Evolutionary conservation across 257 asterid species (phyloP).

Genomic region (Scutellaria baicalensis): DNA sequence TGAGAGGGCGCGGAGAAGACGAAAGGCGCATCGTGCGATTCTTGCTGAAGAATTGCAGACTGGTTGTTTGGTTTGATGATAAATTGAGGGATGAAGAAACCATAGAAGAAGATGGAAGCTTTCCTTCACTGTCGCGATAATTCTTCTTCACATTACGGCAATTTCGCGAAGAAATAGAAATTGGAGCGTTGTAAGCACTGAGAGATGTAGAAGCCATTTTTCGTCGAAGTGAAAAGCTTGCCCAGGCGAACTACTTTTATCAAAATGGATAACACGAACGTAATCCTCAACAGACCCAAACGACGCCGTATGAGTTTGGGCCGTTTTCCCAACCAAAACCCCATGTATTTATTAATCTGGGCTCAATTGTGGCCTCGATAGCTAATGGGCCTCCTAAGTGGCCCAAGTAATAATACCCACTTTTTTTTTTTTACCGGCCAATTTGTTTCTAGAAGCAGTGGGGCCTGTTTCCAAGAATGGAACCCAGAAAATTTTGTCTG

Average conservation of each 20-base stretch:
- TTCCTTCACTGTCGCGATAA: constrained; percentile 9
- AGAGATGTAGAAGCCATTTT: constrained; percentile 47
- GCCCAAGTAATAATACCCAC: too few species aligned
- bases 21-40: constrained; percentile 18
- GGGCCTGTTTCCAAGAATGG: too few species aligned
- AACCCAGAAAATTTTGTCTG: too few species aligned
- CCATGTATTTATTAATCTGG: neutral
- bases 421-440: too few species aligned
- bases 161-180: constrained; percentile 20
- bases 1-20: constrained; percentile 50
- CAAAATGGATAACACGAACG: constrained; percentile 23
- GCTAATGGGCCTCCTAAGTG: too few species aligned
- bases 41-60: constrained; percentile 28
- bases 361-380: neutral
- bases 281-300: constrained; percentile 12
- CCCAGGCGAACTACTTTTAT: neutral
- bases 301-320: constrained; percentile 11
- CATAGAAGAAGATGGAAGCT: constrained; percentile 20
- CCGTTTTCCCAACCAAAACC: neutral
- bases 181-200: constrained; percentile 10
- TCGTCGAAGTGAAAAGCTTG: neutral
- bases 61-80: constrained; percentile 37
- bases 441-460: too few species aligned
- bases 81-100: constrained; percentile 32
- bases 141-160: constrained; percentile 4